Conservation (phyloP, 176 grass and related monocot genomes). For the Aegilops speltoides region DNA sequence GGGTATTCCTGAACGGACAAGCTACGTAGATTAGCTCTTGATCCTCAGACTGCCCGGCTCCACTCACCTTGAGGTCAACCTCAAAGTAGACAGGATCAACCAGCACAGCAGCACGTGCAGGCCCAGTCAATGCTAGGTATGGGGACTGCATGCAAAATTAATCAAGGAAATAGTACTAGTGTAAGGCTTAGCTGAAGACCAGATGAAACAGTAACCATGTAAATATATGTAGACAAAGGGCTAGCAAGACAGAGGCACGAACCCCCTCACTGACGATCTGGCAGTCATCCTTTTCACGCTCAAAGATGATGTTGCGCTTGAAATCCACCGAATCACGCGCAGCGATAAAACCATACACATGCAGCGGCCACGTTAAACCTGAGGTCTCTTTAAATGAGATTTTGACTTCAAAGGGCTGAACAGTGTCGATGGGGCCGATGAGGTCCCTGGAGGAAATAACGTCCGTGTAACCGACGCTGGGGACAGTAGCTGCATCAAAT, state of each 20-base stretch:
- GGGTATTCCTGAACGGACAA: too few relatives aligned
- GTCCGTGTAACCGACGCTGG: background rate
- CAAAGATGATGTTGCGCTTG: constrained; percentile 4
- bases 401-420: background rate
- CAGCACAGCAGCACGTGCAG: background rate
- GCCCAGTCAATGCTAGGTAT: background rate
- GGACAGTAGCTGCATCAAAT: background rate
- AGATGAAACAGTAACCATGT: background rate
- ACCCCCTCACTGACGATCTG: background rate
- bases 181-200: background rate
- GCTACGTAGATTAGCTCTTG: background rate
- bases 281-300: background rate
- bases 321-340: background rate
- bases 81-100: background rate
- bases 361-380: background rate
- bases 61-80: background rate
- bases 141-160: background rate
- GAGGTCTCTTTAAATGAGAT: background rate
- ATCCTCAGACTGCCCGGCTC: background rate
- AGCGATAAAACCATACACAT: background rate
- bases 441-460: background rate
- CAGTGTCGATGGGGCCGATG: background rate
- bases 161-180: background rate
- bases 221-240: background rate
- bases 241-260: background rate